Conservation (phyloP, 2,329 filamentous ascomycete species). For the Fusarium virguliforme region DNA sequence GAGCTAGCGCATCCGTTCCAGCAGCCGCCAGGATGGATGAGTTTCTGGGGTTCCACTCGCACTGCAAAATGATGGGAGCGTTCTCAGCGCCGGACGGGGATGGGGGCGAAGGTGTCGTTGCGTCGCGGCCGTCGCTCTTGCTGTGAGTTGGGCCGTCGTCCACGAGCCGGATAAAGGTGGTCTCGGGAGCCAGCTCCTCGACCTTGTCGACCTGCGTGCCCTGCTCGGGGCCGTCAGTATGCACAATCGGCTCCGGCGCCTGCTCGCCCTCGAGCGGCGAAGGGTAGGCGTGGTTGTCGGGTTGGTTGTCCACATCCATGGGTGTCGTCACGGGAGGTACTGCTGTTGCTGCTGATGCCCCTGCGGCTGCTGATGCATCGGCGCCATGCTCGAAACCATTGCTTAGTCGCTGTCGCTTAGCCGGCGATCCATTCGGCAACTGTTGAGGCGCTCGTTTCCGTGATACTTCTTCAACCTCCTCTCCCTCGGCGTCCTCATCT, state of each 20-base stretch:
- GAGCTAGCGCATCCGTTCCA: constrained; percentile 79
- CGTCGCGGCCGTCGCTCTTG: constrained; percentile 56
- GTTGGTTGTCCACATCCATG: constrained; percentile 73
- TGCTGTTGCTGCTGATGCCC: constrained; percentile 49
- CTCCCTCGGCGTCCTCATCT: constrained; percentile 54
- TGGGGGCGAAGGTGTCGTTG: constrained; percentile 55
- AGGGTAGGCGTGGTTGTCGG: constrained; percentile 75
- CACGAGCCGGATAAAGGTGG: constrained; percentile 73
- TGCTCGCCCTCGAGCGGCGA: constrained; percentile 75
- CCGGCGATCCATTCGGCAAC: constrained; percentile 69
- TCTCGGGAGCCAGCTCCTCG: constrained; percentile 71
- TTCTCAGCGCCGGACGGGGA: constrained; percentile 63
- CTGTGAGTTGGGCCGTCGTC: constrained; percentile 56
- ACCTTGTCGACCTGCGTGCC: constrained; percentile 77
- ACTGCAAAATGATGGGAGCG: constrained; percentile 75
- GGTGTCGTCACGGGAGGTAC: constrained; percentile 62
- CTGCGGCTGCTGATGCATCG: constrained; percentile 56
- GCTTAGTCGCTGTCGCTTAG: constrained; percentile 73
- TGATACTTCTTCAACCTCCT: constrained; percentile 60
- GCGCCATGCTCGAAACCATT: constrained; percentile 74
- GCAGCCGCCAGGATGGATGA: constrained; percentile 77
- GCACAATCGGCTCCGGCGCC: constrained; percentile 67
- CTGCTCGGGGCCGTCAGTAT: constrained; percentile 75
- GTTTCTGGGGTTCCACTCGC: constrained; percentile 78
- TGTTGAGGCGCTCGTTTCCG: constrained; percentile 68